Evolutionary conservation across 1,284 basidiomycete species (phyloP).

Genomic region (Papiliotrema nemorosa): DNA sequence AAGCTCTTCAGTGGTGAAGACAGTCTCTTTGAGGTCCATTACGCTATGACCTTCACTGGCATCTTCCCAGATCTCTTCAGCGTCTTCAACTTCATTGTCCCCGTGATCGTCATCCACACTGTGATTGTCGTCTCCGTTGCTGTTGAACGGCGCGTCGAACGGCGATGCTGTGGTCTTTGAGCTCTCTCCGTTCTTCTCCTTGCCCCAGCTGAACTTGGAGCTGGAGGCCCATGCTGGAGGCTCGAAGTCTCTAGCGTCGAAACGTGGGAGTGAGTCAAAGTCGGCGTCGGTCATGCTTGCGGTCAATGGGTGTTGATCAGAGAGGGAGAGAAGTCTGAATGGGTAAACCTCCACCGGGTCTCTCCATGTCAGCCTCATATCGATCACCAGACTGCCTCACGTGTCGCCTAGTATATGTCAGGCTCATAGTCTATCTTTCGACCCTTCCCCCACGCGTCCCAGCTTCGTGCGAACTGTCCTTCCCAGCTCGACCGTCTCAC

Average conservation of each 20-base stretch:
- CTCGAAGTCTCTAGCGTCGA: conserved; percentile 31
- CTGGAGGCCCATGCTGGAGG: conserved; percentile 35
- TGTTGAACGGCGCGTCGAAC: too few species aligned
- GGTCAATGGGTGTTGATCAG: not conserved
- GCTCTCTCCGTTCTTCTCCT: conserved; percentile 17
- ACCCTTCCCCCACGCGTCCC: too few species aligned
- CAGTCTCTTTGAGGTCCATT: not conserved
- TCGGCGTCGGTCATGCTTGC: not conserved
- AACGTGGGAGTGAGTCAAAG: conserved; percentile 21
- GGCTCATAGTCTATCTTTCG: too few species aligned
- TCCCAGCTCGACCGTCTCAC: too few species aligned
- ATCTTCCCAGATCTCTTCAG: conserved; percentile 18
- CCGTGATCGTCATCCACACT: not conserved
- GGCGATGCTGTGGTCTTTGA: conserved; percentile 5
- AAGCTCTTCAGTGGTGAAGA: conserved; percentile 3
- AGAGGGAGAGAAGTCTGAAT: not conserved
- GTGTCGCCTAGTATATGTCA: too few species aligned
- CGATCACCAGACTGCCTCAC: too few species aligned
- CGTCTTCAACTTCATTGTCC: conserved; percentile 6
- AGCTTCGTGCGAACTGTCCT: too few species aligned
- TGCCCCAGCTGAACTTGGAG: conserved; percentile 12
- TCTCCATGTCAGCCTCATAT: too few species aligned
- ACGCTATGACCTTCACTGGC: conserved; percentile 2
- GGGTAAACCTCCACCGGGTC: not conserved
- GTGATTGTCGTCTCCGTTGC: too few species aligned